Evolutionary conservation across 2,329 filamentous ascomycete genomes (phyloP).

Genomic region (Hymenoscyphus scutula): DNA sequence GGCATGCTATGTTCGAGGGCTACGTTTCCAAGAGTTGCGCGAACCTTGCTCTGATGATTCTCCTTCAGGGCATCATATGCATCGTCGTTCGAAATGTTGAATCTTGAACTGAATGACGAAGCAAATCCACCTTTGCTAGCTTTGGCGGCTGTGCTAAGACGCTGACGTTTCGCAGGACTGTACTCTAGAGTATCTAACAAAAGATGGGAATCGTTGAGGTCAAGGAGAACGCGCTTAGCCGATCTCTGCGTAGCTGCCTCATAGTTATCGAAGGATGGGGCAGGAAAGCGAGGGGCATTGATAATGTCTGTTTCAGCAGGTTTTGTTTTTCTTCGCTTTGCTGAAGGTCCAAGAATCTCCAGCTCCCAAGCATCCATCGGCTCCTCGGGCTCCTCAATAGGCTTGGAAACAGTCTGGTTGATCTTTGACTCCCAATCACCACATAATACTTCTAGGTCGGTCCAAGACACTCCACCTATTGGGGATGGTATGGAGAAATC

Average conservation of each 20-base stretch:
- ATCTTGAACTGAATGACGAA: slow-evolving; percentile 73
- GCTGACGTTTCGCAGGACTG: slow-evolving; percentile 58
- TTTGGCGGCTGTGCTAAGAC: slow-evolving; percentile 56
- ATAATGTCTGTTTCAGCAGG: slow-evolving; percentile 57
- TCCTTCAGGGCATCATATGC: slow-evolving; percentile 95
- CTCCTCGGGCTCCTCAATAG: slow-evolving; percentile 29
- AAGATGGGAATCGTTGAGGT: slow-evolving; percentile 84
- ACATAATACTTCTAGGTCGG: slow-evolving; percentile 81
- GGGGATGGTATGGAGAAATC: slow-evolving; percentile 51
- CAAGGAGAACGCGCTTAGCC: slow-evolving; percentile 76
- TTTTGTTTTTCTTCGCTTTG: slow-evolving; percentile 66
- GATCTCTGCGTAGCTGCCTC: slow-evolving; percentile 69
- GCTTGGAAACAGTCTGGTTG: slow-evolving; percentile 35
- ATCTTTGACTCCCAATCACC: slow-evolving; percentile 77
- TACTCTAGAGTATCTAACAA: slow-evolving; percentile 75
- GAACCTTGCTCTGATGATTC: slow-evolving; percentile 93
- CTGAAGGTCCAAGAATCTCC: slow-evolving; percentile 50
- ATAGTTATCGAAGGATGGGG: slow-evolving; percentile 78
- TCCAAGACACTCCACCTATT: slow-evolving; percentile 71
- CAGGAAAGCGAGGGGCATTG: slow-evolving; percentile 55
- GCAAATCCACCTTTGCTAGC: slow-evolving; percentile 68
- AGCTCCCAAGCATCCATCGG: slow-evolving; percentile 62
- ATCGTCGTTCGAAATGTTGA: slow-evolving; percentile 95
- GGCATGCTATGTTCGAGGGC: slow-evolving; percentile 94
- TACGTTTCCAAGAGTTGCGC: slow-evolving; percentile 85